Evolutionary conservation across 352 stramenopile genomes (phyloP), one percentile per base, ranked within the genome.

Genomic region (Globisporangium uncinulatum): DNA sequence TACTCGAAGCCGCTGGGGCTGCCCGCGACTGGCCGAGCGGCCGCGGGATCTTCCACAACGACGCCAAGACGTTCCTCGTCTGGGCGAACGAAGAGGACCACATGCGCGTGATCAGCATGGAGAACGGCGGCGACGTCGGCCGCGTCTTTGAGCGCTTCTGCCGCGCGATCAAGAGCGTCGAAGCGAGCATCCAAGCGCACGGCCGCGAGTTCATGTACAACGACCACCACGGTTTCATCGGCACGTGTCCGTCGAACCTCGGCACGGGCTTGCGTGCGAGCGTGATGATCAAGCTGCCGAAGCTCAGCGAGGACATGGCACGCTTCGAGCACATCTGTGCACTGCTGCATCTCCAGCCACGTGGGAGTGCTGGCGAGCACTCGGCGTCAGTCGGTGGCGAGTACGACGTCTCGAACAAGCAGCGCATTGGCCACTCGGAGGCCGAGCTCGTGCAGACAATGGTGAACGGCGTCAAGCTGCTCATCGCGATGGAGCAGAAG

Each of bases 361-460:
- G 87, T 46, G 87, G 86, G 21, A 87, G 79, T n/a, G 75, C 76
- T 21, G 87, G 87, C 37, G 86, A 96, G 59, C 87, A 95, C 66
- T 84, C 92, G 75, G 37, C 84, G 80, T 13, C 74, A 80, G 19
- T 77, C 6, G 87, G 84, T 21, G 87, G 91, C 41, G 90, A 97
- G 51, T 98, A 91, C 70, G 94, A 98, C 56, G 84, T 98, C 60
- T 97, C 90, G 7, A 98, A 98, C 80, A 93, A 96, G 56, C 88
- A 95, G 48, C 75, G 91, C 49, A 88, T 98, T 56, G 94, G 94
- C 11, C 95, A 95, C 57, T 97, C 85, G 41, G 94, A 98, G 66
- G 90, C 97, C 4, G 83, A 98, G 65, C 77, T 98, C 21, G 94
- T 98, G 56, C 94, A 98, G 77, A 89, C 92, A 21, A 98, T 98